These are phyloP conservation scores for Atalantia buxifolia DNA, from an alignment of 345 rosid genomes.

Conservation along the genomic window DNA sequence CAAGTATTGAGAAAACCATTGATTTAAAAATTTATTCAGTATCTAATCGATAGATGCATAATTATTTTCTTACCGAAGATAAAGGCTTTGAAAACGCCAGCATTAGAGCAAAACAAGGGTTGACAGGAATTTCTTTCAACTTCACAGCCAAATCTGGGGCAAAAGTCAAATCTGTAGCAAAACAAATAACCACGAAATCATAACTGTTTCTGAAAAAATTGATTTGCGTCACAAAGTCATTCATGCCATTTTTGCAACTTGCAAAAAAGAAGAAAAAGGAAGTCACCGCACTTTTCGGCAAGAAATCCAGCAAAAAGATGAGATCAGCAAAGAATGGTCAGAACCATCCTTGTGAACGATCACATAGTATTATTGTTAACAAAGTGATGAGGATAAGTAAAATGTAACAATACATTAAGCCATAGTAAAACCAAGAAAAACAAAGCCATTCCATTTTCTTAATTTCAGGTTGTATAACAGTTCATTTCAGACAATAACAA, in stretches of 20 bases:
- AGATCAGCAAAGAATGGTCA: background rate
- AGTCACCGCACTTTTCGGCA: background rate
- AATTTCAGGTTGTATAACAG: no score
- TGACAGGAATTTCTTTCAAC: conserved; percentile 60
- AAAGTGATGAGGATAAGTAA: background rate
- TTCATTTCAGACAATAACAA: background rate
- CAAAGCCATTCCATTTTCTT: background rate
- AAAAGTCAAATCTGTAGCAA: conserved; percentile 52
- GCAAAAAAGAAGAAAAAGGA: background rate
- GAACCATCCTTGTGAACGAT: no score
- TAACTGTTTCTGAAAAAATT: background rate
- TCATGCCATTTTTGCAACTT: background rate
- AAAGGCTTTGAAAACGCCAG: conserved; percentile 76
- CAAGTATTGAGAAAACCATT: background rate
- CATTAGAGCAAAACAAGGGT: conserved; percentile 81
- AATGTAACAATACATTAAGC: background rate
- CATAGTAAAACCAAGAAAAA: background rate
- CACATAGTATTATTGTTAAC: background rate
- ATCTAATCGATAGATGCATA: background rate
- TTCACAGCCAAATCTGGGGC: conserved; percentile 45
- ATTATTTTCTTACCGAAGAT: conserved; percentile 46
- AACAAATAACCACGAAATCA: background rate
- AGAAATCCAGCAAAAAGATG: conserved; percentile 1
- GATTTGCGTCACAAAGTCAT: background rate
- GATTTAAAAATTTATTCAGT: background rate